Evolutionary conservation across 257 asterid genomes (phyloP).

Genomic region (Haberlea rhodopensis): DNA sequence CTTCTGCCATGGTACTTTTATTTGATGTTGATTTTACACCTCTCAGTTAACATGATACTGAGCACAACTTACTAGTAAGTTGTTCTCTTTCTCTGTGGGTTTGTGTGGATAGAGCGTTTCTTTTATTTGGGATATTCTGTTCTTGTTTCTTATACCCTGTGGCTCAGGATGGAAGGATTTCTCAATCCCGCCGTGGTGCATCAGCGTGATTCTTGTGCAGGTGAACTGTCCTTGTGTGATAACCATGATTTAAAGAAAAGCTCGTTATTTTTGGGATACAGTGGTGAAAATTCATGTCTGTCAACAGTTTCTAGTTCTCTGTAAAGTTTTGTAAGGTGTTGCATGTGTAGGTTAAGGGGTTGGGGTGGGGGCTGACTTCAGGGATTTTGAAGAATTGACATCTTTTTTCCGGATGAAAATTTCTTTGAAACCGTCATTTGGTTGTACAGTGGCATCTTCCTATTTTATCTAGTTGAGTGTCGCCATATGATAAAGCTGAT

Average conservation of each 20-base stretch:
- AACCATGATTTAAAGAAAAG: conserved; percentile 29
- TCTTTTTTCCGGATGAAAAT: not conserved
- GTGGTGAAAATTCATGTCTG: conserved; percentile 1
- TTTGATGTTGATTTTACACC: conserved; percentile 14
- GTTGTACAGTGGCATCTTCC: conserved; percentile 17
- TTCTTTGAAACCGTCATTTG: conserved; percentile 3
- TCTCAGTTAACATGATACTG: conserved; percentile 24
- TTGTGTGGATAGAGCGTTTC: conserved; percentile 22
- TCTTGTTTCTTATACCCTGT: conserved; percentile 42
- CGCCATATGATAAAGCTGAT: conserved; percentile 18
- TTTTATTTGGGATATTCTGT: conserved; percentile 35
- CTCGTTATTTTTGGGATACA: conserved; percentile 26
- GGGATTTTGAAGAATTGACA: conserved; percentile 22
- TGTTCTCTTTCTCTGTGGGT: conserved; percentile 25
- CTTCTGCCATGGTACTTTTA: conserved; percentile 19
- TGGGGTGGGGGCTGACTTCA: conserved; percentile 1
- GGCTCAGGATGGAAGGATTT: conserved; percentile 53
- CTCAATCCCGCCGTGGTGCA: conserved; percentile 54
- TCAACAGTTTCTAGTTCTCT: conserved; percentile 14
- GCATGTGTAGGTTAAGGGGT: not conserved
- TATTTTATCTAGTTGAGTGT: conserved; percentile 15
- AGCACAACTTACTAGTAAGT: conserved; percentile 28
- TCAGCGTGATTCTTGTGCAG: conserved; percentile 58
- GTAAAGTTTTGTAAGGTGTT: conserved; percentile 4
- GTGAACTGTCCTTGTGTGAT: conserved; percentile 59